Evolutionary conservation across 2,329 filamentous ascomycete genomes (phyloP).

Genomic region (Zymoseptoria ardabiliae): DNA sequence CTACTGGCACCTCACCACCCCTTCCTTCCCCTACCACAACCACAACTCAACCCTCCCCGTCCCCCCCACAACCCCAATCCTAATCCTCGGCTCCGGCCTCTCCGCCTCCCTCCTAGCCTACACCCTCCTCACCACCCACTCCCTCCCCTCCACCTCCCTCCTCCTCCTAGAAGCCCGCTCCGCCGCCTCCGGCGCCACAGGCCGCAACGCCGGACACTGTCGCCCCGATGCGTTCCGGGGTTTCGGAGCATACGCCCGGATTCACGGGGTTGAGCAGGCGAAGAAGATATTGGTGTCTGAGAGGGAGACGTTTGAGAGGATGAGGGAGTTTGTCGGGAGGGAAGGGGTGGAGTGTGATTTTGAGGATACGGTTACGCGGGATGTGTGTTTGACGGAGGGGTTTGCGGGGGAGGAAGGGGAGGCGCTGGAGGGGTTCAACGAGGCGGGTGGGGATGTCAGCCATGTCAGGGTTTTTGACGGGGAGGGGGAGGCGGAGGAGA

Average conservation of each 20-base stretch:
- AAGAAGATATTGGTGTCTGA: conserved; percentile 42
- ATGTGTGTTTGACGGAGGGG: conserved; percentile 43
- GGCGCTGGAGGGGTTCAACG: conserved; percentile 33
- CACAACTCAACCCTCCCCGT: conserved; percentile 29
- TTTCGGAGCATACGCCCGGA: conserved; percentile 37
- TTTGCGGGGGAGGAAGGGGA: conserved; percentile 41
- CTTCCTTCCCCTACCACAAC: conserved; percentile 37
- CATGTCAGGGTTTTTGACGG: conserved; percentile 36
- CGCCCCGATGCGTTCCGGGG: conserved; percentile 44
- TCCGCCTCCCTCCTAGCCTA: conserved; percentile 37
- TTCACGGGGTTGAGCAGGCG: conserved; percentile 40
- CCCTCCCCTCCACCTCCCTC: conserved; percentile 30
- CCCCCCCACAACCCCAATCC: conserved; percentile 30
- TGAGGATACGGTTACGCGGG: conserved; percentile 40
- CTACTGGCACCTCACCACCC: conserved; percentile 42
- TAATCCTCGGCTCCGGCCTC: conserved; percentile 40
- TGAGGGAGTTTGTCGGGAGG: conserved; percentile 37
- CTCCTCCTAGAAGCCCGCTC: conserved; percentile 40
- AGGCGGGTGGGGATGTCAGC: conserved; percentile 39
- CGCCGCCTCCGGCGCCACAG: conserved; percentile 39
- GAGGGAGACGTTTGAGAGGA: conserved; percentile 33
- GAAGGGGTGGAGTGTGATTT: conserved; percentile 42
- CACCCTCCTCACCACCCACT: conserved; percentile 32
- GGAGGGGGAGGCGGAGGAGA: conserved; percentile 29
- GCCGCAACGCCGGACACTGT: conserved; percentile 41